Conservation (phyloP, 1,284 basidiomycete genomes). For the Tremellales sp. region DNA sequence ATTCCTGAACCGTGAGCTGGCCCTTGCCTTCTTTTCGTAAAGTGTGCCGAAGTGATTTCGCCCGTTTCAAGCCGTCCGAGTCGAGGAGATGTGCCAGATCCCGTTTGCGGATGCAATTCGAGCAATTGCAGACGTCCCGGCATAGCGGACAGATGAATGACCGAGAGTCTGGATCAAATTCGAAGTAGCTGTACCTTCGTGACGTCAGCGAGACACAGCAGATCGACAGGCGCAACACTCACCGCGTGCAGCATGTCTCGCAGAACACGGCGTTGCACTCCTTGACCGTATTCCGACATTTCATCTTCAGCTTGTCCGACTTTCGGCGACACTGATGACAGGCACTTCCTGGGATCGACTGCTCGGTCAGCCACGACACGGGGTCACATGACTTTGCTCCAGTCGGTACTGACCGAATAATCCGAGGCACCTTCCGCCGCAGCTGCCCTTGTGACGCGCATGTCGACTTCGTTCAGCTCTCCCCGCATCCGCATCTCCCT, state of each 20-base stretch:
- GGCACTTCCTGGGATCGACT: conserved; percentile 24
- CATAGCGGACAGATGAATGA: conserved; percentile 45
- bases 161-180: conserved; percentile 39
- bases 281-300: conserved; percentile 36
- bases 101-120: conserved; percentile 32
- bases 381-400: too few relatives aligned
- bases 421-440: conserved; percentile 13
- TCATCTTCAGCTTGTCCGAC: conserved; percentile 40
- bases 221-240: conserved; percentile 6
- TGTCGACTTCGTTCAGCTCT: conserved; percentile 13
- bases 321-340: conserved; percentile 46
- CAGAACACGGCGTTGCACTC: conserved; percentile 35
- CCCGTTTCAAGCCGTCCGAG: conserved; percentile 3
- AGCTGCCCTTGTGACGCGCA: not conserved
- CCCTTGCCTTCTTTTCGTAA: conserved; percentile 7
- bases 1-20: conserved; percentile 26
- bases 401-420: conserved; percentile 20
- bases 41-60: conserved; percentile 6
- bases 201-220: not conserved
- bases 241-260: conserved; percentile 39
- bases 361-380: conserved; percentile 5
- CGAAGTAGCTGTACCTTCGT: conserved; percentile 39
- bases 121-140: conserved; percentile 40
- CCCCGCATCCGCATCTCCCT: conserved; percentile 18
- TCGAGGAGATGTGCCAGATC: conserved; percentile 29